A percentile compares a stretch with the other conserved stretches of the same genome.
phyloP scores from a whole-genome alignment of 2,329 filamentous ascomycete genomes.

The Ascomycota sp. region DNA sequence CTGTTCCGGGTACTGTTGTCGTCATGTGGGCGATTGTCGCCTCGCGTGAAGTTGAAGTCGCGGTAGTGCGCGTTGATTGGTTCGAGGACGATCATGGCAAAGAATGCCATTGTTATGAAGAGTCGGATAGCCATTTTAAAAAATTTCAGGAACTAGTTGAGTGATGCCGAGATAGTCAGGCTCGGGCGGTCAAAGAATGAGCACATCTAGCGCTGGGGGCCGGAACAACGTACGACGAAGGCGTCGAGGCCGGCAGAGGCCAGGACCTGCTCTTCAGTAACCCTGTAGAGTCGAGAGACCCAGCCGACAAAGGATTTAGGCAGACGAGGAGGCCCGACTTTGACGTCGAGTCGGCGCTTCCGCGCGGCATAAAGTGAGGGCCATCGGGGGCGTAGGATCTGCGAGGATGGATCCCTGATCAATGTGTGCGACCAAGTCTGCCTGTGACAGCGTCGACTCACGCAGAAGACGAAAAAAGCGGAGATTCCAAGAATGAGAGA shows the following conservation, averaged over 20 bases:
- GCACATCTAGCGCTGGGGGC: too few relatives aligned
- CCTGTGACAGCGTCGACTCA: conserved; percentile 16
- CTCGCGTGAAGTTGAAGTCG: conserved; percentile 1
- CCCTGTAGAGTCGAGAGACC: conserved; percentile 68
- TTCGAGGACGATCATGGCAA: conserved; percentile 60
- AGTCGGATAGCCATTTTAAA: conserved; percentile 90
- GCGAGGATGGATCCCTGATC: not conserved
- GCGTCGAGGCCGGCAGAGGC: conserved; percentile 84
- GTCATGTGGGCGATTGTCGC: not conserved
- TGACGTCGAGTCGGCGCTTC: conserved; percentile 47
- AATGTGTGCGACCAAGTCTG: not conserved
- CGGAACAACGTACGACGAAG: conserved; percentile 46
- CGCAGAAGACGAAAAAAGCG: conserved; percentile 60
- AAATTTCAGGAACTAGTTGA: conserved; percentile 68
- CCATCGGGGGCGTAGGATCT: conserved; percentile 83
- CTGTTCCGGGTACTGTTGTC: not conserved
- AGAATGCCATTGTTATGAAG: conserved; percentile 58
- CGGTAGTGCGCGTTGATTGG: conserved; percentile 60
- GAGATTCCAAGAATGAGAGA: conserved; percentile 48
- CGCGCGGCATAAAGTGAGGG: conserved; percentile 75
- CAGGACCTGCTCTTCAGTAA: conserved; percentile 77
- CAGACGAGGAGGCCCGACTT: conserved; percentile 48
- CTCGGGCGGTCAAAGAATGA: too few relatives aligned
- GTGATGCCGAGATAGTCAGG: too few relatives aligned
- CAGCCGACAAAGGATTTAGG: conserved; percentile 79